Conservation (phyloP, 140 eudicot genomes). For the Anethum foeniculum region DNA sequence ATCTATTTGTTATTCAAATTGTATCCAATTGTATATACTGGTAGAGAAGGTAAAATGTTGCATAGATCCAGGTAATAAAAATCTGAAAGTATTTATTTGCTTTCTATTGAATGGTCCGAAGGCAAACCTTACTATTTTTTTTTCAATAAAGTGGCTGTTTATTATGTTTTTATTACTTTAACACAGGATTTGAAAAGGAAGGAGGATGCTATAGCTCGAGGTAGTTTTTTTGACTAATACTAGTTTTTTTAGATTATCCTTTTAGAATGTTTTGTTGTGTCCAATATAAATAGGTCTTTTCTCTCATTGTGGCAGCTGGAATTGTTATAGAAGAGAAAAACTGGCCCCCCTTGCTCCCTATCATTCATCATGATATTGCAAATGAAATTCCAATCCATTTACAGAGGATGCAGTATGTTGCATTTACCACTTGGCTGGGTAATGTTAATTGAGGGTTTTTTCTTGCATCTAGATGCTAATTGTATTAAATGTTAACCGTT, state of each 20-base stretch:
- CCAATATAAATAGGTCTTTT: background rate
- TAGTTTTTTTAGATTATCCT: background rate
- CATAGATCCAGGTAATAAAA: background rate
- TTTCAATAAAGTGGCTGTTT: background rate
- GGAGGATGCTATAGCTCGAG: conserved; percentile 58
- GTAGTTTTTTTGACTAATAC: conserved; percentile 19
- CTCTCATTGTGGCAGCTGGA: conserved; percentile 41
- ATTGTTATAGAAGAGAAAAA: conserved; percentile 56
- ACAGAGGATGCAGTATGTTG: conserved; percentile 59
- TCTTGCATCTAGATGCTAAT: background rate
- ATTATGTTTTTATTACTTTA: conserved; percentile 3
- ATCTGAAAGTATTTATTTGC: background rate
- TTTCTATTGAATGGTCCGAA: background rate
- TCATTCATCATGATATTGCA: conserved; percentile 67
- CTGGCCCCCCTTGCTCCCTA: conserved; percentile 75
- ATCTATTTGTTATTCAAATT: background rate
- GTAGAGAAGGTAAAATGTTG: background rate
- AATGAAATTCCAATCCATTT: conserved; percentile 72
- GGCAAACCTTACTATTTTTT: background rate
- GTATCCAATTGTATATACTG: background rate
- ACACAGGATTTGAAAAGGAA: conserved; percentile 58
- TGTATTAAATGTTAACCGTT: background rate
- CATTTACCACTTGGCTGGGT: conserved; percentile 64
- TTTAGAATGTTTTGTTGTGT: background rate
- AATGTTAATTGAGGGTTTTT: conserved; percentile 2